These are phyloP conservation scores for Ceratocystis huliohia DNA, from an alignment of 2,329 filamentous ascomycete species.

Conservation along the genomic window DNA sequence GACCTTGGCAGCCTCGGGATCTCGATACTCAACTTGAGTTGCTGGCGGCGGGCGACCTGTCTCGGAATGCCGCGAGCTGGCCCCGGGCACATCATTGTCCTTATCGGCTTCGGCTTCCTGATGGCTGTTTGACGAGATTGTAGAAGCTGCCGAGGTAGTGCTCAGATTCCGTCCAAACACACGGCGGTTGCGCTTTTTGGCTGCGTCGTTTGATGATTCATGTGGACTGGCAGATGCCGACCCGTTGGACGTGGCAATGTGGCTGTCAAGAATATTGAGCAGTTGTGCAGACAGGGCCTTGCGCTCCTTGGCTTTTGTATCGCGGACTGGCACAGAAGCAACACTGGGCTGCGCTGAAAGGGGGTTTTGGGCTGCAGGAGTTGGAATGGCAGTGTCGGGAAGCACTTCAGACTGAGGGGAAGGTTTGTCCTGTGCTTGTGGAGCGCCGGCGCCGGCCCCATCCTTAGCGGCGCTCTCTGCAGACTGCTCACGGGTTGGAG, in stretches of 20 bases:
- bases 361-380: neutral
- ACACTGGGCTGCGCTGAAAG: neutral
- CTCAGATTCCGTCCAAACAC: constrained; percentile 47
- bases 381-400: neutral
- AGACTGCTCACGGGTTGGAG: neutral
- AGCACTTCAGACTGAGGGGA: neutral
- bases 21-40: constrained; percentile 43
- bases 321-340: neutral
- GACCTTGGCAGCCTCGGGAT: constrained; percentile 36
- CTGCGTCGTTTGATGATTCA: constrained; percentile 21
- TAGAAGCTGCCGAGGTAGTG: constrained; percentile 33
- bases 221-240: constrained; percentile 21
- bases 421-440: neutral
- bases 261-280: constrained; percentile 21
- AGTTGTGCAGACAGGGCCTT: constrained; percentile 17
- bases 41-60: constrained; percentile 28
- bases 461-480: neutral
- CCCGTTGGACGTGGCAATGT: constrained; percentile 10
- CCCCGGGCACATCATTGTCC: constrained; percentile 22
- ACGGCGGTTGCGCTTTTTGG: constrained; percentile 32
- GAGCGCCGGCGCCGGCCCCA: neutral
- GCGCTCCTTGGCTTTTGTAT: constrained; percentile 12
- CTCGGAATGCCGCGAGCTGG: neutral
- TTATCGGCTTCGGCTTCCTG: constrained; percentile 20
- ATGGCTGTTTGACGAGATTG: constrained; percentile 17